Percentiles rank a stretch among this genome's conserved stretches.
These are phyloP conservation scores for Ustilago curta DNA, from an alignment of 1,284 basidiomycete species.

Conservation along the genomic window DNA sequence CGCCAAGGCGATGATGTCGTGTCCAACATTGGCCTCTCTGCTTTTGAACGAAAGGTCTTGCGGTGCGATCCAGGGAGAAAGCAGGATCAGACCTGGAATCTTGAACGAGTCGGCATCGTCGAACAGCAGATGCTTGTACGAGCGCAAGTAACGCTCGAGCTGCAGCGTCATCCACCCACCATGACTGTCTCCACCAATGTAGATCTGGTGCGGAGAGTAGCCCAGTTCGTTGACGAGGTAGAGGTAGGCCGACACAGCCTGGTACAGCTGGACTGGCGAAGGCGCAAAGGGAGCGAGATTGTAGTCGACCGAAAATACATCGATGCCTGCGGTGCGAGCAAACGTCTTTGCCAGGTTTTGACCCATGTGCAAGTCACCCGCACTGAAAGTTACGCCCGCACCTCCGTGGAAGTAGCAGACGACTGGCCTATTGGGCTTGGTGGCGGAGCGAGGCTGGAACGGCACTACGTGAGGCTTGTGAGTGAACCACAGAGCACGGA, in stretches of 20 bases:
- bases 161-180: conserved; percentile 59
- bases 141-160: conserved; percentile 63
- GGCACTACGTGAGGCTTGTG: conserved; percentile 47
- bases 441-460: conserved; percentile 27
- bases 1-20: conserved; percentile 53
- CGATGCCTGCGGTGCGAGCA: conserved; percentile 49
- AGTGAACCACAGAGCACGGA: conserved; percentile 65
- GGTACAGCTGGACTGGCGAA: conserved; percentile 60
- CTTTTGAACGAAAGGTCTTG: conserved; percentile 48
- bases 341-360: conserved; percentile 57
- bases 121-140: conserved; percentile 48
- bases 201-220: conserved; percentile 63
- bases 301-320: conserved; percentile 68
- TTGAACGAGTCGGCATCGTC: conserved; percentile 25
- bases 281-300: conserved; percentile 61
- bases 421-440: conserved; percentile 50
- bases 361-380: conserved; percentile 66
- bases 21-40: conserved; percentile 41
- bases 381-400: conserved; percentile 64
- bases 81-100: conserved; percentile 52
- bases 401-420: conserved; percentile 68
- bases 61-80: conserved; percentile 57
- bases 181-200: conserved; percentile 64
- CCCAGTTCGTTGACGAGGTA: conserved; percentile 59
- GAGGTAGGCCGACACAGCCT: conserved; percentile 59